These are phyloP conservation scores for Helianthus annuus DNA, from an alignment of 129 eudicot species.

Conservation along the genomic window HanXRQr2.0-SUNRISE NC_035444.2:58454945-58455444, in stretches of 20 bases:
- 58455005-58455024: slow-evolving; percentile 10
- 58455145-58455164: slow-evolving; percentile 39
- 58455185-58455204: slow-evolving; percentile 40
- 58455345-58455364: not conserved
- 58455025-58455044: slow-evolving; percentile 14
- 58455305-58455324: not conserved
- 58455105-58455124: slow-evolving; percentile 42
- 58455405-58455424: not conserved
- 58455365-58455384: not conserved
- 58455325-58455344: not conserved
- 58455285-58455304: not conserved
- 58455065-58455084: slow-evolving; percentile 33
- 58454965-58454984: not conserved
- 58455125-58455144: slow-evolving; percentile 36
- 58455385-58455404: not conserved
- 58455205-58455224: not conserved
- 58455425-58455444: too few species aligned
- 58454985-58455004: not conserved
- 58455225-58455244: slow-evolving; percentile 6
- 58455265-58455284: not conserved
- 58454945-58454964: slow-evolving; percentile 28
- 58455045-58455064: slow-evolving; percentile 42
- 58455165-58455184: slow-evolving; percentile 44
- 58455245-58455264: not conserved
- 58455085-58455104: slow-evolving; percentile 35